These are phyloP conservation scores for Aspergillus udagawae DNA, from an alignment of 2,329 filamentous ascomycete species.

Conservation along the genomic window DNA sequence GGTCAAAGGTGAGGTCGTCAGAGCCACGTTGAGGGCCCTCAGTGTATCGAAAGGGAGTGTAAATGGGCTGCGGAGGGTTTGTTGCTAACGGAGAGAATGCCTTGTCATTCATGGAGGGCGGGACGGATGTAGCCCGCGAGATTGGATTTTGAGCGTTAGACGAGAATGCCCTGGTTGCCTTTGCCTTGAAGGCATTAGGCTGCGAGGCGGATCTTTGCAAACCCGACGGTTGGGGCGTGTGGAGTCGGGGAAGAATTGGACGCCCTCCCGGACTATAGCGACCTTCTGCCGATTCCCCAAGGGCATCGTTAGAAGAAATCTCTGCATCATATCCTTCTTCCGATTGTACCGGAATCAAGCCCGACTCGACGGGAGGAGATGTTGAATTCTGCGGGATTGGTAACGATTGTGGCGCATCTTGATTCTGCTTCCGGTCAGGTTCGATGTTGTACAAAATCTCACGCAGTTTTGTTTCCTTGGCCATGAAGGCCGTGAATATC, in stretches of 20 bases:
- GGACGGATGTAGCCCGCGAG: constrained; percentile 23
- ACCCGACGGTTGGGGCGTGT: constrained; percentile 14
- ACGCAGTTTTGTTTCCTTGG: constrained; percentile 45
- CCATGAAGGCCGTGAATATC: constrained; percentile 49
- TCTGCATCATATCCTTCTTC: constrained; percentile 14
- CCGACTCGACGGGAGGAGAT: constrained; percentile 23
- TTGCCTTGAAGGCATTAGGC: constrained; percentile 8
- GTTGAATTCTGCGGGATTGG: constrained; percentile 5
- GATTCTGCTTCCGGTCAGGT: constrained; percentile 28
- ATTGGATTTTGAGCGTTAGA: constrained; percentile 2
- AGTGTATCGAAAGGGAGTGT: constrained; percentile 44
- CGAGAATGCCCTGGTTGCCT: neutral
- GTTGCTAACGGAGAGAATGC: constrained; percentile 26
- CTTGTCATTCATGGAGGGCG: constrained; percentile 18
- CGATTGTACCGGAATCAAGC: constrained; percentile 31
- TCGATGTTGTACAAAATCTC: constrained; percentile 49
- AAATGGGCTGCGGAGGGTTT: constrained; percentile 39
- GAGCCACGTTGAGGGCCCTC: constrained; percentile 41
- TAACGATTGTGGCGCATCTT: constrained; percentile 8
- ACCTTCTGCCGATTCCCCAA: constrained; percentile 25
- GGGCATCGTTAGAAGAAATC: neutral
- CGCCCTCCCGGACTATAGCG: constrained; percentile 53
- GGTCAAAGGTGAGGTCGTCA: constrained; percentile 35
- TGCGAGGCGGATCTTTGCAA: constrained; percentile 27
- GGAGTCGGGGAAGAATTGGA: constrained; percentile 38